A percentile compares a stretch with the other conserved stretches of the same genome.
Conservation (phyloP, 805 yeast species). For the Wickerhamomyces canadensis region DNA sequence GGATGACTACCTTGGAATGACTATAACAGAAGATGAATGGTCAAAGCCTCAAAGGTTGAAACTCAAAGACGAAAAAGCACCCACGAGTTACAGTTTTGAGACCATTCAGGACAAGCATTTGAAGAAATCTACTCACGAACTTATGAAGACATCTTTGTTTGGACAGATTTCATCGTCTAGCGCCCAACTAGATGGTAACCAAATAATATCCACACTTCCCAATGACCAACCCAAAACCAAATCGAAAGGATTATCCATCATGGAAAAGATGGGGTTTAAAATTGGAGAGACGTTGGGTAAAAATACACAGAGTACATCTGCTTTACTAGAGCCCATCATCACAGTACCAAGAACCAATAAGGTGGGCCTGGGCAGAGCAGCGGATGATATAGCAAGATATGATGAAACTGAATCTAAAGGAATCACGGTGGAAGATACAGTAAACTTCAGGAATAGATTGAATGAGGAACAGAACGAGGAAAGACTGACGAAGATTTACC, state of each 20-base stretch:
- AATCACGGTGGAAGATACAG: conserved; percentile 9
- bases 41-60: conserved; percentile 6
- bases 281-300: conserved; percentile 42
- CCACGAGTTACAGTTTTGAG: neutral
- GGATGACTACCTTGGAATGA: conserved; percentile 26
- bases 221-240: conserved; percentile 10
- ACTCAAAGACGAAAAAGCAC: neutral
- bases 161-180: conserved; percentile 8
- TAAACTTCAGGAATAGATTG: conserved; percentile 17
- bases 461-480: conserved; percentile 11
- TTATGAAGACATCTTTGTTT: conserved; percentile 17
- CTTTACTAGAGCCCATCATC: conserved; percentile 29
- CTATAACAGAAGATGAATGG: conserved; percentile 11
- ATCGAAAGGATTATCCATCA: conserved; percentile 43
- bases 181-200: neutral
- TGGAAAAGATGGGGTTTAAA: conserved; percentile 56
- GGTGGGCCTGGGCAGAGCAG: conserved; percentile 21
- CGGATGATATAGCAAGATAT: conserved; percentile 5
- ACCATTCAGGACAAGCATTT: conserved; percentile 4
- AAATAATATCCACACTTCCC: conserved; percentile 2
- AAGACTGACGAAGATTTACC: conserved; percentile 14
- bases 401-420: conserved; percentile 3
- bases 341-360: conserved; percentile 14
- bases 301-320: conserved; percentile 14
- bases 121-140: too few relatives aligned